Evolutionary conservation across 139 green algal species (phyloP), one percentile per base, ranked within the genome.

Genomic region (Edaphochlamys debaryana): DNA sequence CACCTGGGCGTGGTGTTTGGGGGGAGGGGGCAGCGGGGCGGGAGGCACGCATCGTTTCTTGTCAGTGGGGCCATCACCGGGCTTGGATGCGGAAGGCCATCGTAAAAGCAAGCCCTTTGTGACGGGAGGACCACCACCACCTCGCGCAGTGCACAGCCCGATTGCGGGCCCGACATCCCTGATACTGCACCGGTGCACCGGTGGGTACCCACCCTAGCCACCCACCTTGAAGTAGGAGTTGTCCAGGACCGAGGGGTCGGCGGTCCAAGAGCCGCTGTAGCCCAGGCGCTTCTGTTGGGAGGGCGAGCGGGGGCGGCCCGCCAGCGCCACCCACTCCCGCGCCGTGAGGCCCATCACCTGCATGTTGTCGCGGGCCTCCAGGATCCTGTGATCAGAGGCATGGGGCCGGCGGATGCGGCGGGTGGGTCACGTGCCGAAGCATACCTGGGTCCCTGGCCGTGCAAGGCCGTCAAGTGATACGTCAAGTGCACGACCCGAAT

Each of bases 161-260:
- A 54, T 27, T n/a, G n/a, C n/a, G n/a, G n/a, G n/a, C n/a, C n/a
- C n/a, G n/a, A n/a, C n/a, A n/a, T n/a, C n/a, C n/a, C n/a, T n/a
- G n/a, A n/a, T n/a, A n/a, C n/a, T n/a, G n/a, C n/a, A n/a, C n/a
- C n/a, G n/a, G n/a, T n/a, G n/a, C 54, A 80, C 34, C 20, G 32
- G 36, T 29, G 3, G 11, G 27, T 11, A 11, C 2, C 3, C 17
- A 19, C n/a, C 8, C n/a, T n/a, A n/a, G n/a, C 17, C 6, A 20
- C 38, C 30, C 25, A 81, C 77, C 64, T 88, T 75, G 85, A 88
- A 92, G 80, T 87, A 88, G 3, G 71, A 27, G 71, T 92, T 90
- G 67, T 29, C 42, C 22, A 89, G 63, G 22, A 34, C 60, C 32
- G 42, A 42, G 5, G 74, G 52, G 2, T 63, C n/a, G 22, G 9